Percentiles rank a stretch among this genome's conserved stretches.
Conservation (phyloP, 2,329 filamentous ascomycete genomes). For the Sarocladiaceae sp. region DNA sequence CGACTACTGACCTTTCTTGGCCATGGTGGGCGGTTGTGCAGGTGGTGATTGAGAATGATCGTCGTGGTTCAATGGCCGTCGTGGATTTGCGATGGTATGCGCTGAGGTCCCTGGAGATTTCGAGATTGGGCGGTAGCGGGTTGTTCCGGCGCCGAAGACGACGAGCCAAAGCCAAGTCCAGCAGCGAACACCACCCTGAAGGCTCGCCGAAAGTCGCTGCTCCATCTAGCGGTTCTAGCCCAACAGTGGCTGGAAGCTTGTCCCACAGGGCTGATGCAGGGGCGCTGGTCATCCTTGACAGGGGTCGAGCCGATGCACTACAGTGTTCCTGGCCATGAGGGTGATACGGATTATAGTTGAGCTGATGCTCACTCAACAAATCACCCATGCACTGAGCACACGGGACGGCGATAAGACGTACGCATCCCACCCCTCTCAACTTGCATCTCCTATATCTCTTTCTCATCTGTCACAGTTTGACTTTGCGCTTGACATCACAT, state of each 20-base stretch:
- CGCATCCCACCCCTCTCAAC: slow-evolving; percentile 6
- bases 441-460: not conserved
- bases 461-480: too few relatives aligned
- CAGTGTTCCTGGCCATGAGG: too few relatives aligned
- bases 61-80: not conserved
- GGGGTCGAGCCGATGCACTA: not conserved
- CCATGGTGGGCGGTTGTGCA: slow-evolving; percentile 21
- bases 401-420: not conserved
- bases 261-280: slow-evolving; percentile 4
- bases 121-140: not conserved
- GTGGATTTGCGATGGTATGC: not conserved
- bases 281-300: not conserved
- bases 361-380: slow-evolving; percentile 4
- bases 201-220: too few relatives aligned
- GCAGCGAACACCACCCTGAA: too few relatives aligned
- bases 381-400: not conserved
- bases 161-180: too few relatives aligned
- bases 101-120: slow-evolving; percentile 4
- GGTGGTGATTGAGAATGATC: slow-evolving; percentile 4
- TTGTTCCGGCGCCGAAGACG: slow-evolving; percentile 6
- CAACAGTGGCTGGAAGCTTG: not conserved
- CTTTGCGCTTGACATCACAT: too few relatives aligned
- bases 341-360: too few relatives aligned
- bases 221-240: not conserved
- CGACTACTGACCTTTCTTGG: slow-evolving; percentile 33